Evolutionary conservation across 371 early-diverging fungal species (phyloP), one percentile per base, ranked within the genome.

Genomic region (Mucor saturninus): DNA sequence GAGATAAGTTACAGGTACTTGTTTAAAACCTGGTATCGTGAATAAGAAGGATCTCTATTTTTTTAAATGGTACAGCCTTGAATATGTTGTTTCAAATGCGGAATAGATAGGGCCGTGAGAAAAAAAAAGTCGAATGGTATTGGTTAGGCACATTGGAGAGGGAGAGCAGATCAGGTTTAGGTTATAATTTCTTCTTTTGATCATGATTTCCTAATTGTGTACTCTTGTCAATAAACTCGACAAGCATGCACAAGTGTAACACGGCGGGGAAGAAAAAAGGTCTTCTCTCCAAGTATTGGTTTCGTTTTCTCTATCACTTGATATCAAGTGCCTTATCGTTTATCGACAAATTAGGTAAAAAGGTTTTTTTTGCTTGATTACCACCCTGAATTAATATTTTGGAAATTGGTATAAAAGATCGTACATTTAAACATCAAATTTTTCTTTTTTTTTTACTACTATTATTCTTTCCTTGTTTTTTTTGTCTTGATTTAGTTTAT

Each of bases 121-220:
- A 50, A 5, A 26, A 50, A 50, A 30, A 35, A 6, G 8, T 4
- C 28, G 13, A 50, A 30, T 13, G 31, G 28, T 46, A 21, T 21
- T 21, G 5, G 31, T 10, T 28, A 46, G 21, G 9, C 28, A 11
- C 30, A 30, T 3, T 26, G 30, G 14, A 13, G 26, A 30, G 13
- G 3, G 49, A 49, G 26, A 49, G 9, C 11, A 28, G 10, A 21
- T 50, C 4, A 30, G 9, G 10, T 30, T 50, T 11, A 10, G 50
- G 50, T 50, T 30, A 54, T 38, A 54, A 54, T 37, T 55, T 42
- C 55, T 55, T 55, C 29, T 55, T 55, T 55, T 55, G 55, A 40
- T 3, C 55, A 55, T 21, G 42, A 55, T 55, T 55, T 55, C 55
- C 55, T 55, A 42, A 40, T 39, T 55, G 28, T 54, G 26, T 40